Base-by-base conservation (phyloP, 2,329 filamentous ascomycete species). In the Nigrospora osmanthi region DNA sequence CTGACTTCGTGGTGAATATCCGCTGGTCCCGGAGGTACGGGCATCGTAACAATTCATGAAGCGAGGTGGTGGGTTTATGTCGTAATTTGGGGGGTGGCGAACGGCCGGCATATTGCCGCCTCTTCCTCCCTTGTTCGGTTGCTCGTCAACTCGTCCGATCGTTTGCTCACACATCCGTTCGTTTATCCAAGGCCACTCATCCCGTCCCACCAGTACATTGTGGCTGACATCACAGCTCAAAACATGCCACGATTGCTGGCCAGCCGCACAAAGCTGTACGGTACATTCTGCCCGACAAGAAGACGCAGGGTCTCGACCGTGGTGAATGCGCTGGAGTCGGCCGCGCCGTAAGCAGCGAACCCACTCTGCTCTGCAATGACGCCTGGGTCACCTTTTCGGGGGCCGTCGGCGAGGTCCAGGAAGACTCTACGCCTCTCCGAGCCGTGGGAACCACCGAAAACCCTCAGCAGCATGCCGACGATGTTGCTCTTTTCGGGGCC, bases 251-350 rank as follows among this genome's bases (percentile, higher is more conserved):
- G 64, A 3, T 75, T 75, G 40, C 73, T 73, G 2, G 87, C 86
- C 59, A 93, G 70, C 40, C 87, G 75, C 36, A 93, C 88, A 68
- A 94, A 94, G 65, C 87, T 89, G 64, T 89, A 91, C 6, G 85
- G 86, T 46, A 93, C 87, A 60, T 93, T 93, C 67, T 93, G 87
- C 11, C 88, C 88, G 11, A 91, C 85, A 19, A 94, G 72, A 47
- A 90, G 63, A 52, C 87, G 73, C 45, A 93, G 66, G 40, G 83
- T 91, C 66, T 93, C 86, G 6, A 91, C 87, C 3, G 86, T 90
- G 17, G 86, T 90, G 68, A 89, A 93, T 0, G 87, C 87, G 46
- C 83, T 84, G 31, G 89, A 85, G 62, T 94, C 87, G 19, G 83
- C 85, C 15, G 84, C 79, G 1, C 85, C 85, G 59, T 91, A 93